Evolutionary conservation across 2,329 filamentous ascomycete genomes (phyloP), one percentile per base, ranked within the genome.

Genomic region (Cercospora berteroae): DNA sequence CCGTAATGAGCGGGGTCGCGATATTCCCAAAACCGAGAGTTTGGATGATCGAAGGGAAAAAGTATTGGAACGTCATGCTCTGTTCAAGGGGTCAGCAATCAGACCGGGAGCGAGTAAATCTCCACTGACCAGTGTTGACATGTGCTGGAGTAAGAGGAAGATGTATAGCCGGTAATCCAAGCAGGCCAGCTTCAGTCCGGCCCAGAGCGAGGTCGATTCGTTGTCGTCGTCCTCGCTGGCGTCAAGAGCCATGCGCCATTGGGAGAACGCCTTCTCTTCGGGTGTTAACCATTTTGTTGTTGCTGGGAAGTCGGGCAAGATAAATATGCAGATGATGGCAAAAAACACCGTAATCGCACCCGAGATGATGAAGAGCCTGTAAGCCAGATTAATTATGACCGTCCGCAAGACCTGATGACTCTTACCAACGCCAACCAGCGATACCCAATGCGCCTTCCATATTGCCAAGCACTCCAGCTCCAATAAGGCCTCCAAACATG

Each of bases 391-490:
- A 58, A n/a, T 36, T n/a, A 58, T 23, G 18, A 13, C 4, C 18
- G 7, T 8, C 16, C 36, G 6, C 55, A 36, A 13, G 27, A 33
- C 5, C 10, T 20, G 27, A 58, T 5, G 4, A 18, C 59, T 39
- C 36, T 62, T 33, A 62, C 71, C 71, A 77, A 69, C 72, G 77
- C 89, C 84, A 92, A 4, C 87, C 87, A 3, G 82, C 78, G 3
- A 88, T 79, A 0, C 88, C 89, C 7, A 78, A 79, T 0, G 79
- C 79, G 2, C 85, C 83, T 67, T 89, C 83, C 83, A 93, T 85
- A 62, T 89, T 86, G 13, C 81, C 80, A 0, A 85, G 88, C 64
- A 93, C 83, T 0, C 80, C 84, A 0, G 84, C 85, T 0, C 81
- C 84, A 20, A 64, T 64, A 18, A 64, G 62, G 13, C 62, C 62